Percentiles rank a stretch among this genome's conserved stretches.
Evolutionary conservation across 2,329 filamentous ascomycete genomes (phyloP).

Genomic region (Thielaviopsis musarum): DNA sequence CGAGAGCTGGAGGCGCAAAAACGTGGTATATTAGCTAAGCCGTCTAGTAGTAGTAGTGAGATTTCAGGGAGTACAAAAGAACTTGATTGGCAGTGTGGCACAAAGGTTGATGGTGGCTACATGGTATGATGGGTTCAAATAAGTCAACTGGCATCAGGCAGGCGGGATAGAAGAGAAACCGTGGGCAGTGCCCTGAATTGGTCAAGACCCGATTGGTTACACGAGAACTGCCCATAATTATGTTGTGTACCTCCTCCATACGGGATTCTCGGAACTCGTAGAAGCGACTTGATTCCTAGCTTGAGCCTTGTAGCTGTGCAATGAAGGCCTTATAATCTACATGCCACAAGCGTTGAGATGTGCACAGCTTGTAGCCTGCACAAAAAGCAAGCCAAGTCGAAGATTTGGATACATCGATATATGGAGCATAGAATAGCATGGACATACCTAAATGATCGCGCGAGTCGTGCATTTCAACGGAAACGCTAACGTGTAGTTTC

Average conservation of each 20-base stretch:
- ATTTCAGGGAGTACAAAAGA: neutral
- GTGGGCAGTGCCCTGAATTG: neutral
- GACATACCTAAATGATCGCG: slow-evolving; percentile 11
- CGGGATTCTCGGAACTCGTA: neutral
- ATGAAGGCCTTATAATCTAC: neutral
- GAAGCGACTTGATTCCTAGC: neutral
- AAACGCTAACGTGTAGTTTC: slow-evolving; percentile 7
- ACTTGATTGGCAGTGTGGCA: neutral
- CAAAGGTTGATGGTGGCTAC: neutral
- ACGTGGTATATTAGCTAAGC: neutral
- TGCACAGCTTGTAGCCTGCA: neutral
- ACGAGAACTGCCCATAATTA: neutral
- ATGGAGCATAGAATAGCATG: neutral
- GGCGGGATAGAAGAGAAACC: neutral
- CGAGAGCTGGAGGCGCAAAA: slow-evolving; percentile 38
- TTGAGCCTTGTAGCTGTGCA: neutral
- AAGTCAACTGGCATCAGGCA: neutral
- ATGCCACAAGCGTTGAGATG: neutral
- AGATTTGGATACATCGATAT: neutral
- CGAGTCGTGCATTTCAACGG: slow-evolving; percentile 6
- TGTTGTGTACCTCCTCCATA: neutral
- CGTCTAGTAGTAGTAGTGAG: neutral
- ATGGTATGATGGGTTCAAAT: neutral
- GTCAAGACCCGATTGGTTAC: neutral
- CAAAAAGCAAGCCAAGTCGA: neutral